Evolutionary conservation across 2,329 filamentous ascomycete species (phyloP).

Genomic region (Aspergillus novofumigatus): DNA sequence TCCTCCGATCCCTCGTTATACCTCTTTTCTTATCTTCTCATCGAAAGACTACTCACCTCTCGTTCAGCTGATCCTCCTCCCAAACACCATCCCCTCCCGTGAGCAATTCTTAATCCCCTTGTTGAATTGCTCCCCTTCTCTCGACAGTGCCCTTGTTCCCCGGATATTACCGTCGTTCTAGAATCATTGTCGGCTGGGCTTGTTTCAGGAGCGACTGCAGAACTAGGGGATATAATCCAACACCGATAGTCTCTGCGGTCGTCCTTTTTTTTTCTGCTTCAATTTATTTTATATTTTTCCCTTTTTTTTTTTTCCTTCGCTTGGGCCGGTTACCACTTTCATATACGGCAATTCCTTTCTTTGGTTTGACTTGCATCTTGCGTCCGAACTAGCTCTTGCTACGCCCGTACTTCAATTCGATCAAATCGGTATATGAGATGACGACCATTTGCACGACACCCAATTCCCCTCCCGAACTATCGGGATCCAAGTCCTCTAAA

Average conservation of each 20-base stretch:
- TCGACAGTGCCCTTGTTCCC: not conserved
- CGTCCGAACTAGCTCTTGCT: slow-evolving; percentile 5
- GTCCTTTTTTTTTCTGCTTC: not conserved
- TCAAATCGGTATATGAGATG: slow-evolving; percentile 30
- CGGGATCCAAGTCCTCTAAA: slow-evolving; percentile 82
- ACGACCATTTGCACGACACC: slow-evolving; percentile 49
- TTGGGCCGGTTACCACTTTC: not conserved
- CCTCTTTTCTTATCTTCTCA: slow-evolving; percentile 11
- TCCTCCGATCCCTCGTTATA: slow-evolving; percentile 15
- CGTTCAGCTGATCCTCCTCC: slow-evolving; percentile 2
- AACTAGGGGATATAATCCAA: not conserved
- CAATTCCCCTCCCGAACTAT: slow-evolving; percentile 73
- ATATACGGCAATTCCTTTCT: not conserved
- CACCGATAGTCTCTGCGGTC: not conserved
- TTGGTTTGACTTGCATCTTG: not conserved
- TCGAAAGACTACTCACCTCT: slow-evolving; percentile 2
- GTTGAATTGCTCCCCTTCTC: not conserved
- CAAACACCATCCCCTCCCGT: slow-evolving; percentile 3
- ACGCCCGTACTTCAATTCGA: slow-evolving; percentile 9
- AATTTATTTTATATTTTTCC: no score
- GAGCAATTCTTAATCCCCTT: slow-evolving; percentile 6
- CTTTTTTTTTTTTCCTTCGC: no score
- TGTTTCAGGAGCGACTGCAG: not conserved
- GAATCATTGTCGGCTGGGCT: not conserved
- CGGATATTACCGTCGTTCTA: not conserved